Evolutionary conservation across 495 filamentous ascomycete genomes (phyloP), one percentile per base, ranked within the genome.

Genomic region (Cercophora samala): DNA sequence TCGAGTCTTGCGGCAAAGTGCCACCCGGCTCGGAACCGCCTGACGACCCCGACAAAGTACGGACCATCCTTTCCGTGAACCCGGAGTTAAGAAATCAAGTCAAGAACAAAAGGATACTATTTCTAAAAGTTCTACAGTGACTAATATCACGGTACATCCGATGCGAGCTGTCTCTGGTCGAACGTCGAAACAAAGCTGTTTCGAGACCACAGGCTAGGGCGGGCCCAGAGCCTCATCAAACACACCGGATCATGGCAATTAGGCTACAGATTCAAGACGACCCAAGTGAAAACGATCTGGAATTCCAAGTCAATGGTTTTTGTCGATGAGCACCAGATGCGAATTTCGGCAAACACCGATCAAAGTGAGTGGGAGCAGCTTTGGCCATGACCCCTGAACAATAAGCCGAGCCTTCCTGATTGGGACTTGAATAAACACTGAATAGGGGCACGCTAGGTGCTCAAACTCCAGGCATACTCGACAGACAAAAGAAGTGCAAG

Each of bases 351-450:
- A 46, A 46, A 46, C 37, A 11, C 37, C 37, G 37, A 46, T 46
- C 37, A 17, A 46, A 46, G 37, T 46, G 37, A 4, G 17, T 56
- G n/a, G 15, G 6, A 18, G 53, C 53, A 23, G n/a, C n/a, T 23
- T 22, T 22, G n/a, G 53, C 53, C 53, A 18, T 56, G n/a, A 19
- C 53, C 53, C 32, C 23, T 63, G 24, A 26, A 19, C 24, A 63
- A 51, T 19, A 22, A 19, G 15, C 60, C 3, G 54, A 32, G 6
- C 26, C 65, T 72, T 71, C 74, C 74, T 54, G 70, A 73, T 69
- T 52, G 56, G 74, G 78, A 58, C 71, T 22, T 77, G 69, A 79
- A 79, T 78, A 80, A 74, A 72, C 72, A 67, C 60, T 71, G 24
- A 74, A 73, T 69, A 74, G 59, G 64, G 53, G 53, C 6, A 22